Evolutionary conservation across 73 alveolate genomes (phyloP).

Genomic region (Stentor roeselii): DNA sequence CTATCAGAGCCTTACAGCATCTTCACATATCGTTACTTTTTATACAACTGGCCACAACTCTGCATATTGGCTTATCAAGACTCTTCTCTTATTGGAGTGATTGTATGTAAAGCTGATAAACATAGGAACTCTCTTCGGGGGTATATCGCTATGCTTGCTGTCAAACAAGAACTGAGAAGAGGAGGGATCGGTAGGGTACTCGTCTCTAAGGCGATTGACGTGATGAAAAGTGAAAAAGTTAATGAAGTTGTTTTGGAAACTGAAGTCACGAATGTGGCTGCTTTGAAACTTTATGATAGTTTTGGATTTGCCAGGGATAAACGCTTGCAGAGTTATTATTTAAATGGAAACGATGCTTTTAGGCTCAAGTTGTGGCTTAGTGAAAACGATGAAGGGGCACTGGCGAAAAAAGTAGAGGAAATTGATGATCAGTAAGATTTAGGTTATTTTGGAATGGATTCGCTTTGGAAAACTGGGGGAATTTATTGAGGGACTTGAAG

Average conservation of each 20-base stretch:
- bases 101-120: constrained; percentile 60
- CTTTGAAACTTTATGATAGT: constrained; percentile 85
- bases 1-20: constrained; percentile 96
- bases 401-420: neutral
- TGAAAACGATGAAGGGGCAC: too few relatives aligned
- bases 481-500: neutral
- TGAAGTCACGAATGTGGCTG: constrained; percentile 86
- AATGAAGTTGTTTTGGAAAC: constrained; percentile 91
- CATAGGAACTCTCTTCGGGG: constrained; percentile 72
- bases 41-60: constrained; percentile 88
- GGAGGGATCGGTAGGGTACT: constrained; percentile 88
- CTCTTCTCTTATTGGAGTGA: constrained; percentile 64
- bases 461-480: neutral
- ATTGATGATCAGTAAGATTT: neutral
- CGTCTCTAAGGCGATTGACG: constrained; percentile 71
- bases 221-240: constrained; percentile 73
- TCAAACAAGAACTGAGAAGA: constrained; percentile 83
- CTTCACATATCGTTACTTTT: constrained; percentile 92
- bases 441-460: neutral
- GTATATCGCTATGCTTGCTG: constrained; percentile 97
- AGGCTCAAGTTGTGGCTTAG: constrained; percentile 75
- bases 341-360: constrained; percentile 97
- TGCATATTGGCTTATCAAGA: constrained; percentile 69
- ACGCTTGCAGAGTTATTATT: constrained; percentile 82
- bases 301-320: constrained; percentile 95